Evolutionary conservation across 192 early-diverging fungal species (phyloP).

Genomic region (Diversispora eburnea): DNA sequence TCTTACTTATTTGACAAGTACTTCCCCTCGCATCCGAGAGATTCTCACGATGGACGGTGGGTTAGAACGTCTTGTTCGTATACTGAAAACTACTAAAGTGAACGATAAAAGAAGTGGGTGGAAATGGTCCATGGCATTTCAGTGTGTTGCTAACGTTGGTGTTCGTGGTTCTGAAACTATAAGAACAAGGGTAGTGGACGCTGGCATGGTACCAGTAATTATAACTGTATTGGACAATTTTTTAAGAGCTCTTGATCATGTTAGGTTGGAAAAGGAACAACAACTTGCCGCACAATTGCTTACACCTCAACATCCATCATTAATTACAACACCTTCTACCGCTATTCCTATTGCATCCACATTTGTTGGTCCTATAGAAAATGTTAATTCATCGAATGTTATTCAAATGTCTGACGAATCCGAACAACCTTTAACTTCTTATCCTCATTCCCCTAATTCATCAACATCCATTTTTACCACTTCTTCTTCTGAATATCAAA

Average conservation of each 20-base stretch:
- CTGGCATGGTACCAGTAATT: slow-evolving; percentile 80
- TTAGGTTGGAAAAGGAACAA: slow-evolving; percentile 52
- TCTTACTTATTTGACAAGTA: slow-evolving; percentile 81
- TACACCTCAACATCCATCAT: slow-evolving; percentile 28
- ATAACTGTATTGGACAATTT: slow-evolving; percentile 71
- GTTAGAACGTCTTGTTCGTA: slow-evolving; percentile 79
- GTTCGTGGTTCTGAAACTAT: slow-evolving; percentile 78
- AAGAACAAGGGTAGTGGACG: slow-evolving; percentile 78
- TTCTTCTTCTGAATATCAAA: slow-evolving; percentile 2
- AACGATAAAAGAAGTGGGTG: slow-evolving; percentile 67
- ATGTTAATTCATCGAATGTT: slow-evolving; percentile 23
- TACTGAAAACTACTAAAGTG: slow-evolving; percentile 67
- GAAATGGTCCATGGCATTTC: slow-evolving; percentile 81
- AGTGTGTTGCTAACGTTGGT: slow-evolving; percentile 84
- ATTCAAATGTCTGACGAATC: slow-evolving; percentile 20
- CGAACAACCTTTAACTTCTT: slow-evolving; percentile 16
- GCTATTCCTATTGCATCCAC: slow-evolving; percentile 28
- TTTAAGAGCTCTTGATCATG: slow-evolving; percentile 48
- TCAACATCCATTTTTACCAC: slow-evolving; percentile 24
- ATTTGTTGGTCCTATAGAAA: slow-evolving; percentile 29
- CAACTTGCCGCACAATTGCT: slow-evolving; percentile 31
- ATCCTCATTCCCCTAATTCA: slow-evolving; percentile 24
- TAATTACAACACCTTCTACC: slow-evolving; percentile 23
- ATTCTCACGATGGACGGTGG: slow-evolving; percentile 85
- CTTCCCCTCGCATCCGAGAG: slow-evolving; percentile 74